Conservation (phyloP, 1,139 yeast genomes). For the Meyerozyma athensensis region DNA sequence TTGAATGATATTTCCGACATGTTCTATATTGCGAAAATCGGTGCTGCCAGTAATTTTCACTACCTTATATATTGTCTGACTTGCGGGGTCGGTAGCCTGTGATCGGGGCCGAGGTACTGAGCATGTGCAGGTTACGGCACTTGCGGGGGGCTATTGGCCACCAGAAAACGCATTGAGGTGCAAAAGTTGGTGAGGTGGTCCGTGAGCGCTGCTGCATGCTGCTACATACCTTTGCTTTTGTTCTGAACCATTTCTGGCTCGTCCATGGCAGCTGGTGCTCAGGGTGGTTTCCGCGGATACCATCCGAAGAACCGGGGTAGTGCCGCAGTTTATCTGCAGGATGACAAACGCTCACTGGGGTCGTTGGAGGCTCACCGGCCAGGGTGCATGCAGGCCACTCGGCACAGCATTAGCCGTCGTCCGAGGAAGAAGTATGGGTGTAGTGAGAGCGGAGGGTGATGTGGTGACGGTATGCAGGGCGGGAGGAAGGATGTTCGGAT, state of each 20-base stretch:
- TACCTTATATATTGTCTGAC: not conserved
- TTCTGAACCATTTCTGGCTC: not conserved
- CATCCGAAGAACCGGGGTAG: slow-evolving; percentile 4
- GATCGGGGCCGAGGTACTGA: slow-evolving; percentile 2
- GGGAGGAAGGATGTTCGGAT: no score
- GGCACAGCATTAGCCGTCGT: no score
- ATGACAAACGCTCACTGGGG: not conserved
- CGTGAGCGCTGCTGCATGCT: no score
- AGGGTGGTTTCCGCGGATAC: slow-evolving; percentile 1
- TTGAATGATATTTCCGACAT: slow-evolving; percentile 51
- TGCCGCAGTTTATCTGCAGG: not conserved
- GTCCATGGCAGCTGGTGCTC: no score
- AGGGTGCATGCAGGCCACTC: no score
- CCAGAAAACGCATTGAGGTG: not conserved
- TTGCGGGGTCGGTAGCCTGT: slow-evolving; percentile 5
- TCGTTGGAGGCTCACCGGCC: no score
- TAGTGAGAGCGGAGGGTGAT: no score
- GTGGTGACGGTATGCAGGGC: no score
- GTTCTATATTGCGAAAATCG: slow-evolving; percentile 1
- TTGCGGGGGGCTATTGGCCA: not conserved
- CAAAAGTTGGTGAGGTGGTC: no score
- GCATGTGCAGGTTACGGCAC: not conserved
- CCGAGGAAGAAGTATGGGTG: no score
- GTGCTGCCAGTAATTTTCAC: not conserved
- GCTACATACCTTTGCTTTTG: no score